Base-by-base conservation (phyloP, 352 stramenopile genomes). In the Bremia lactucae region DNA sequence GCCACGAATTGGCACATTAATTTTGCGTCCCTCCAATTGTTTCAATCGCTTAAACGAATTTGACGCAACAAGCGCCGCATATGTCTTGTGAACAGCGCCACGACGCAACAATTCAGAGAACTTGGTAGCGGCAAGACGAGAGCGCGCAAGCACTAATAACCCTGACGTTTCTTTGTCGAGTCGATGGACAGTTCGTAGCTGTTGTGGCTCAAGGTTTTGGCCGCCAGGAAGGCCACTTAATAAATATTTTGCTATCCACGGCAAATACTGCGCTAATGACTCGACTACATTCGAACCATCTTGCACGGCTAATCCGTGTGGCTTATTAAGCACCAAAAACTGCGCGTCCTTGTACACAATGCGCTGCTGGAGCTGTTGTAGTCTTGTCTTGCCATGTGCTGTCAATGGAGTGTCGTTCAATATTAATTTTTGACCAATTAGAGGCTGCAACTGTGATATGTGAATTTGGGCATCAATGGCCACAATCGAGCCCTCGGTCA, bases 81-180 rank as follows among this genome's bases (percentile, higher is more conserved):
- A 87, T 14, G 68, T 83, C 52, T 87, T 87, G 18, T 59, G 41
- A 3, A 87, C 62, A 0, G 31, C 28, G 0, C 61, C 62, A 26
- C 36, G 39, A 14, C 57, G 58, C 6, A 87, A 34, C 7, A 83
- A 13, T 21, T 62, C 46, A 0, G 70, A 67, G 48, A 87, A 87
- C 31, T 60, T 71, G 6, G 75, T 72, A 2, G 75, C 72, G 15
- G 75, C 75, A 5, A 80, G 68, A 0, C 75, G 66, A 40, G 72
- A 69, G 15, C 75, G 67, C n/a, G 72, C 75, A 6, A 87, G 48
- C 11, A 87, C 72, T 13, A 87, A 35, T 33, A 83, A 14, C 1
- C 75, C 75, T 2, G 75, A 87, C 11, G 72, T 87, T 18, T 79
- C 63, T 23, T 77, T 83, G 38, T 87, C 75, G 31, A 87, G 58